Evolutionary conservation across 139 green algal genomes (phyloP).

Genomic region (Volvox reticuliferus): DNA sequence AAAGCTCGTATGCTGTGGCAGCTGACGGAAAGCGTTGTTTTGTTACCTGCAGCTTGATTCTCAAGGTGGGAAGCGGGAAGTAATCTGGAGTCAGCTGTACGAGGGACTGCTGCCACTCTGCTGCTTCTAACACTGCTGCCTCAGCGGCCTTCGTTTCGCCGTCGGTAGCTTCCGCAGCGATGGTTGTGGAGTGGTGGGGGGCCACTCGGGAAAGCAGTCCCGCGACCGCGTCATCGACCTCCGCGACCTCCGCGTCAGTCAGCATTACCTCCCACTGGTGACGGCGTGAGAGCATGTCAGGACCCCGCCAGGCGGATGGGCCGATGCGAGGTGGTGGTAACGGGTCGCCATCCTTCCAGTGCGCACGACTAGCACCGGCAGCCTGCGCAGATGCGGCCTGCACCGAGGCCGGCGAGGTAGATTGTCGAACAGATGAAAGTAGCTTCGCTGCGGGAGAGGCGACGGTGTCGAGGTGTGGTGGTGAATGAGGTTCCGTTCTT

Average conservation of each 20-base stretch:
- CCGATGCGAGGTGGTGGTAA: neutral
- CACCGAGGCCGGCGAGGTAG: too few relatives aligned
- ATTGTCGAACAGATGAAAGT: too few relatives aligned
- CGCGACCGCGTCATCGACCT: slow-evolving; percentile 26
- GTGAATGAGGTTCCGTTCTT: too few relatives aligned
- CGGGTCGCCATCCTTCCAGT: neutral
- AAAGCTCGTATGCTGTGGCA: neutral
- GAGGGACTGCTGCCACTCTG: neutral
- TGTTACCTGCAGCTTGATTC: slow-evolving; percentile 3
- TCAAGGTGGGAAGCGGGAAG: slow-evolving; percentile 27
- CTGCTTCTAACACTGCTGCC: neutral
- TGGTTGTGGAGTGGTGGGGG: too few relatives aligned
- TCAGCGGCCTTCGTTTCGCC: neutral
- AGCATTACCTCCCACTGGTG: slow-evolving; percentile 9
- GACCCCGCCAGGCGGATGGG: neutral
- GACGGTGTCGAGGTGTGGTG: too few relatives aligned
- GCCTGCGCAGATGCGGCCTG: too few relatives aligned
- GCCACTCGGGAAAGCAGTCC: neutral
- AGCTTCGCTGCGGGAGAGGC: too few relatives aligned
- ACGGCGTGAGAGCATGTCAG: neutral
- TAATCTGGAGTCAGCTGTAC: neutral
- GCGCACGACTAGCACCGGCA: too few relatives aligned
- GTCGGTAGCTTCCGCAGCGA: neutral
- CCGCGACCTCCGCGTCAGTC: neutral
- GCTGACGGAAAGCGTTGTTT: neutral